Conservation (phyloP, 345 rosid genomes). For the Microthlaspi erraticum region DNA sequence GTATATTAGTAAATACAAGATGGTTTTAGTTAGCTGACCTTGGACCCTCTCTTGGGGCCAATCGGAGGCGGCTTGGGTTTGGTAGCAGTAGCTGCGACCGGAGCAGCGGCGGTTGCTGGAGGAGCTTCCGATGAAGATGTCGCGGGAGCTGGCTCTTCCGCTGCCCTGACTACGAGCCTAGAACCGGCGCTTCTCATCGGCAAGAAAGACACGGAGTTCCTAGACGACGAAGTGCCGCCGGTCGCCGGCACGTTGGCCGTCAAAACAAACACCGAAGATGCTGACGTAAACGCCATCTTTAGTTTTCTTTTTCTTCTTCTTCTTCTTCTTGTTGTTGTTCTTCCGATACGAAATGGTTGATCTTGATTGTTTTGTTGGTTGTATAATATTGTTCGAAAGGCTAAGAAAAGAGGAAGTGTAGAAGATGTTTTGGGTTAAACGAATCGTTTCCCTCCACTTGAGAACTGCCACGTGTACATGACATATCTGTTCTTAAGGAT, state of each 20-base stretch:
- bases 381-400: conserved; percentile 26
- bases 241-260: conserved; percentile 52
- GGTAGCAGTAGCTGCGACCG: conserved; percentile 49
- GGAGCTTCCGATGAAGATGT: conserved; percentile 49
- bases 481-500: conserved; percentile 52
- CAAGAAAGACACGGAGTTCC: conserved; percentile 57
- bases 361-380: conserved; percentile 24
- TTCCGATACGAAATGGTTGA: conserved; percentile 23
- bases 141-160: conserved; percentile 58
- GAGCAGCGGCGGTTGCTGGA: conserved; percentile 46
- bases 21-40: conserved; percentile 54
- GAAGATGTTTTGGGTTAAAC: conserved; percentile 41
- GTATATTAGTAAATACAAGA: background rate
- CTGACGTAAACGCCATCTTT: conserved; percentile 61
- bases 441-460: conserved; percentile 65
- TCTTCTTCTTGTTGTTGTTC: background rate
- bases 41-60: conserved; percentile 95
- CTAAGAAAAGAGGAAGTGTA: conserved; percentile 32
- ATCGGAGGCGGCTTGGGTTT: conserved; percentile 82
- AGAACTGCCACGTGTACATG: conserved; percentile 61
- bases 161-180: conserved; percentile 69
- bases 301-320: background rate
- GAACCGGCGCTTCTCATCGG: conserved; percentile 44
- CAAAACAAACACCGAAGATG: conserved; percentile 63
- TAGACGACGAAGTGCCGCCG: conserved; percentile 48